These are phyloP conservation scores for Yarrowia sp. DNA, from an alignment of 805 yeast genomes.

Conservation along the genomic window DNA sequence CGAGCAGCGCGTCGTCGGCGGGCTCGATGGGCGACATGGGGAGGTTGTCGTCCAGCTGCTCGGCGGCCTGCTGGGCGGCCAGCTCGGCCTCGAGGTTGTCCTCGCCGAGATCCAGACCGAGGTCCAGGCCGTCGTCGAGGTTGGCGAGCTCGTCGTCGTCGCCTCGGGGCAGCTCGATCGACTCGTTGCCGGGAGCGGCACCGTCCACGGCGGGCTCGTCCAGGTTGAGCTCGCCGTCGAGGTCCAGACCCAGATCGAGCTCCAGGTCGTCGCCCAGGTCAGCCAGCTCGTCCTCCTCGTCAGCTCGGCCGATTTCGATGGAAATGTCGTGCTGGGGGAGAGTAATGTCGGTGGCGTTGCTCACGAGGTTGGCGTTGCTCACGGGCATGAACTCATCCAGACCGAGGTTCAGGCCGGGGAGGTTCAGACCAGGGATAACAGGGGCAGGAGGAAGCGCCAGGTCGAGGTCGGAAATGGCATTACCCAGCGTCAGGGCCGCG, in stretches of 20 bases:
- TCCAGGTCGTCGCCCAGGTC: slow-evolving; percentile 44
- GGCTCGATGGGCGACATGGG: slow-evolving; percentile 39
- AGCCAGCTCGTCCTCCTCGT: slow-evolving; percentile 47
- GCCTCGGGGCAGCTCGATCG: slow-evolving; percentile 73
- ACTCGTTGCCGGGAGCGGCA: slow-evolving; percentile 54
- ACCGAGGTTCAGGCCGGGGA: slow-evolving; percentile 21
- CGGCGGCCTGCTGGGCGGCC: slow-evolving; percentile 34
- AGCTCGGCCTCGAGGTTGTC: slow-evolving; percentile 53
- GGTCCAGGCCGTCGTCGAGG: slow-evolving; percentile 49
- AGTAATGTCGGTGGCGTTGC: slow-evolving; percentile 36
- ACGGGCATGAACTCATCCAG: slow-evolving; percentile 33
- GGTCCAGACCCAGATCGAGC: slow-evolving; percentile 43
- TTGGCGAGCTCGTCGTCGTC: slow-evolving; percentile 47
- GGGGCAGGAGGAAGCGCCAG: slow-evolving; percentile 48
- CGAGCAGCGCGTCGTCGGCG: slow-evolving; percentile 10
- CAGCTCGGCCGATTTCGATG: slow-evolving; percentile 36
- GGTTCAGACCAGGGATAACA: slow-evolving; percentile 19
- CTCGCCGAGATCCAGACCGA: slow-evolving; percentile 61
- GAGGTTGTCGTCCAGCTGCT: slow-evolving; percentile 17
- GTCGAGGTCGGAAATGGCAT: slow-evolving; percentile 80
- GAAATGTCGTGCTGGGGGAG: slow-evolving; percentile 38
- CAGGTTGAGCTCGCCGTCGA: slow-evolving; percentile 25
- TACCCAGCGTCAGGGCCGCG: slow-evolving; percentile 65
- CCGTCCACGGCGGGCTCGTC: slow-evolving; percentile 29
- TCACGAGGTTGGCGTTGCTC: slow-evolving; percentile 13